Evolutionary conservation across 2,329 filamentous ascomycete genomes (phyloP), one percentile per base, ranked within the genome.

Genomic region (Pezicula carpinea): DNA sequence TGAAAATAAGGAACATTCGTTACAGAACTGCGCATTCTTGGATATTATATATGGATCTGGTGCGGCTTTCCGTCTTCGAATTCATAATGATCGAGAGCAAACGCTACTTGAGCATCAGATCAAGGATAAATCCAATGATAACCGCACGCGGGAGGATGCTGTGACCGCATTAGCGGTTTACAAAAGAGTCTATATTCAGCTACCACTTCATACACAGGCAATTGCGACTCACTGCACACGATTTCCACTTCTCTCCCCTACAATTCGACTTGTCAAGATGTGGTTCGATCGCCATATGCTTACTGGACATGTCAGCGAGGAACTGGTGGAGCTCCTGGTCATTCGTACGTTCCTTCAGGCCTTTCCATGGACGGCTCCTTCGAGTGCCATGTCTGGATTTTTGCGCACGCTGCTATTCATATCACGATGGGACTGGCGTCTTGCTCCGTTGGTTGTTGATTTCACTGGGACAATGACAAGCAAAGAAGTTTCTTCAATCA

Each of bases 211-310:
- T 59, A 90, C 83, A 4, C 90, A 95, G 65, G 86, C 85, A 5
- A 76, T 97, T 33, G 77, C 85, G 44, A 89, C 85, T 1, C 81
- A 90, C 45, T 89, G 85, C 66, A 95, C 88, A 1, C 81, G 89
- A 3, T 85, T 89, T 56, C 85, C 85, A 1, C 76, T 89, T 1
- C 72, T 99, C 6, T 95, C 90, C 1, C 80, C 85, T 2, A 85
- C 90, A 0, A 88, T 96, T 52, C 83, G 92, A 15, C 73, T 97
- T 2, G 76, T 87, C 38, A 97, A 97, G 70, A 80, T 83, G 60
- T 99, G 93, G 93, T 93, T 96, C 66, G 78, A 81, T 53, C 77
- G 79, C 2, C 93, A 99, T 64, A 83, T 95, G 55, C 80, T 99
- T 7, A 73, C 79, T 4, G 76, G 76, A 13, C 87, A 96, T 64